Conservation (phyloP, 768 basidiomycete species). For the Leccinum disarticulatum region DNA sequence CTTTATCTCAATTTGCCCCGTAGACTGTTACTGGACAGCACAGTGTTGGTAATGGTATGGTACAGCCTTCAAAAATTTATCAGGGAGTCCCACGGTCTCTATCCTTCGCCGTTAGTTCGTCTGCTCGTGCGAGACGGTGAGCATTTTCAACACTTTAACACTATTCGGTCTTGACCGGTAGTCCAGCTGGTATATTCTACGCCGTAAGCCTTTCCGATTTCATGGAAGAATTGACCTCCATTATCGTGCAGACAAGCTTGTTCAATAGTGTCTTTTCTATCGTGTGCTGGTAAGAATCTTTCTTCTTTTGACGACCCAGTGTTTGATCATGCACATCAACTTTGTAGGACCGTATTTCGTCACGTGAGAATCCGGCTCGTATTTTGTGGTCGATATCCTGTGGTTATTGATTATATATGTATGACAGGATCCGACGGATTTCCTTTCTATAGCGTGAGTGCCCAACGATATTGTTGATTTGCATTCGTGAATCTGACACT, state of each 20-base stretch:
- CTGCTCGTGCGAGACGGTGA: not conserved
- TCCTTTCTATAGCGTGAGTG: not conserved
- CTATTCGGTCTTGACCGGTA: not conserved
- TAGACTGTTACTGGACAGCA: slow-evolving; percentile 10
- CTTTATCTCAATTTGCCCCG: not conserved
- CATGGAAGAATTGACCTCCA: not conserved
- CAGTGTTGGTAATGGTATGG: slow-evolving; percentile 5
- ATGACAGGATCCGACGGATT: not conserved
- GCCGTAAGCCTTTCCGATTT: not conserved
- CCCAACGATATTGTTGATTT: not conserved
- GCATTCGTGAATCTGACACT: not conserved
- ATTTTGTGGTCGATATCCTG: not conserved
- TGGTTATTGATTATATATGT: not conserved
- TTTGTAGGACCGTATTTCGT: not conserved
- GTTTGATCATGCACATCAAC: not conserved
- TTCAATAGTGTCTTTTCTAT: not conserved
- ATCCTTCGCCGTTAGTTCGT: not conserved
- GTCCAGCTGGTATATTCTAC: not conserved
- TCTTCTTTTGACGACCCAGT: not conserved
- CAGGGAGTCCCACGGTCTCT: not conserved
- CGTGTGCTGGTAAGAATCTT: not conserved
- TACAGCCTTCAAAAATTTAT: slow-evolving; percentile 3
- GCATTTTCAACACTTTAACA: not conserved
- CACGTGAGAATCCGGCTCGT: not conserved
- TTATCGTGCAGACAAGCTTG: not conserved